phyloP scores from a whole-genome alignment of 2,329 filamentous ascomycete genomes.

The Chrysoporthe deuterocubensis region DNA sequence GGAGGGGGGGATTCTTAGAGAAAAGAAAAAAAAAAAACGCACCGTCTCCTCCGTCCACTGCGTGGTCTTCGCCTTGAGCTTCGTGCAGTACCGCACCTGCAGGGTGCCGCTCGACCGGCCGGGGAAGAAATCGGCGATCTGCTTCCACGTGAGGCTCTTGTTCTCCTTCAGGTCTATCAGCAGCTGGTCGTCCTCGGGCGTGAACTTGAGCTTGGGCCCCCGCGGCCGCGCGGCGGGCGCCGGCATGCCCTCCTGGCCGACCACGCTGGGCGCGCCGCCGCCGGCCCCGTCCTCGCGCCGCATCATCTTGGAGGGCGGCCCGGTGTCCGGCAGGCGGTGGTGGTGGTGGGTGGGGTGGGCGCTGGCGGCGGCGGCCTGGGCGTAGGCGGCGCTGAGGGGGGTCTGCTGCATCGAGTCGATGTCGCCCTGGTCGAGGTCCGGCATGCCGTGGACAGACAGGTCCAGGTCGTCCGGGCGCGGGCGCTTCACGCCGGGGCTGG shows the following conservation, averaged over 20 bases:
- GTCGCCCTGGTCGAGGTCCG: slow-evolving; percentile 58
- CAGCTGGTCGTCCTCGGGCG: slow-evolving; percentile 85
- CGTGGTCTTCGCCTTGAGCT: slow-evolving; percentile 90
- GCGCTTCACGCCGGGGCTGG: slow-evolving; percentile 52
- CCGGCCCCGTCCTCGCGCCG: slow-evolving; percentile 57
- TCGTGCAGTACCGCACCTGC: slow-evolving; percentile 93
- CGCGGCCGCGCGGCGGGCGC: slow-evolving; percentile 77
- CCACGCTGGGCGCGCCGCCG: slow-evolving; percentile 77
- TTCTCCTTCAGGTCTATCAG: slow-evolving; percentile 92
- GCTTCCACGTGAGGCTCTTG: slow-evolving; percentile 94
- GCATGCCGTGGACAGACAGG: slow-evolving; percentile 54
- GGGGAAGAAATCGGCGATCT: slow-evolving; percentile 95
- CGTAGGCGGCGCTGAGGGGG: slow-evolving; percentile 56
- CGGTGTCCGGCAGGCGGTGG: slow-evolving; percentile 76
- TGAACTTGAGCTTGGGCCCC: slow-evolving; percentile 92
- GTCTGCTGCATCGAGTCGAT: slow-evolving; percentile 60
- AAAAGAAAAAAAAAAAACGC: slow-evolving; percentile 44
- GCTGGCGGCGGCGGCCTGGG: slow-evolving; percentile 49
- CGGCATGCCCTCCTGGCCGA: slow-evolving; percentile 88
- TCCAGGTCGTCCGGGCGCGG: slow-evolving; percentile 63
- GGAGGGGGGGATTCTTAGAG: too few relatives aligned
- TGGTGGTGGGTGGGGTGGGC: slow-evolving; percentile 73
- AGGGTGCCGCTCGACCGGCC: slow-evolving; percentile 87
- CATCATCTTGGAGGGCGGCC: slow-evolving; percentile 70
- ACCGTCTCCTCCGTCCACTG: slow-evolving; percentile 95